Evolutionary conservation across 2,329 filamentous ascomycete genomes (phyloP), one percentile per base, ranked within the genome.

Genomic region (Colletotrichum sansevieriae): DNA sequence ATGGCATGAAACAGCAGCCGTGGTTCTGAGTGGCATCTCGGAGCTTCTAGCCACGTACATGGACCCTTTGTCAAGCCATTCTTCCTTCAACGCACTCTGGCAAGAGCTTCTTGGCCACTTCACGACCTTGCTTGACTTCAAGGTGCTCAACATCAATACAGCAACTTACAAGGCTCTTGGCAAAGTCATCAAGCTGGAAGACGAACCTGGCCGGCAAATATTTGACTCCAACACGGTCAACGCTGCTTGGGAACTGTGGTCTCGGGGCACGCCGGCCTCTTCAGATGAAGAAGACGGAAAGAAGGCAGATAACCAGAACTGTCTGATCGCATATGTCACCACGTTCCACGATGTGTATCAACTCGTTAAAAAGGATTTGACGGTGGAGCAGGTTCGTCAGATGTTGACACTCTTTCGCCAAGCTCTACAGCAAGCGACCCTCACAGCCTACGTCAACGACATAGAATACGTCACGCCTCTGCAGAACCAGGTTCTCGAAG

Each of bases 291-390:
- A 71, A 12, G 68, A 59, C 11, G 72, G 71, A 11, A 84, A 84
- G 57, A 78, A 83, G 0, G 80, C 81, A 2, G 87, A 92, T 70
- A 97, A 96, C 72, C 93, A 97, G 76, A 90, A 91, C 65, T 94
- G 93, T 11, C 87, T 95, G n/a, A 82, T 93, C 35, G 92, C 94
- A n/a, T 98, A 97, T 80, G 87, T 96, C 1, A 86, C 90, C 22
- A 87, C 92, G 1, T 87, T 96, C 46, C 84, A 89, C 64, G 91
- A 96, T 73, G 85, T 98, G 1, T 97, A 97, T 75, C 87, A 89
- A 1, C 85, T 98, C 5, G 88, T 94, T 55, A 85, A 91, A 66
- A 80, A 84, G 8, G 86, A 88, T 15, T 81, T 97, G 20, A 86
- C 86, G 10, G 82, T 88, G 0, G 84, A 89, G 3, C 86, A 87